Evolutionary conservation across 495 filamentous ascomycete species (phyloP).

Genomic region (Aspergillus cavernicola): DNA sequence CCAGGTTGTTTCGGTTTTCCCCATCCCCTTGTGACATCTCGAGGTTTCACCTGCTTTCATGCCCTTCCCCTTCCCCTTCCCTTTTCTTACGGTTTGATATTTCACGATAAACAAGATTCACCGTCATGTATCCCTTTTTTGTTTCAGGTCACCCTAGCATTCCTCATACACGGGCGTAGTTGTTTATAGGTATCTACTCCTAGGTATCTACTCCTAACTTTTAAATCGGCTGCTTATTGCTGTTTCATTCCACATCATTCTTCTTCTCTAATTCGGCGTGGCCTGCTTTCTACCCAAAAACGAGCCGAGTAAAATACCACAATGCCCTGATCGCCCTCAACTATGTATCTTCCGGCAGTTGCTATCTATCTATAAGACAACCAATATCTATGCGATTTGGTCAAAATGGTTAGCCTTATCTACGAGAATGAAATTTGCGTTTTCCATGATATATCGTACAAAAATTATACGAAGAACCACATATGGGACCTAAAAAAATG

Average conservation of each 20-base stretch:
- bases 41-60: slow-evolving; percentile 17
- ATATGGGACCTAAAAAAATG: too few species aligned
- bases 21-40: slow-evolving; percentile 14
- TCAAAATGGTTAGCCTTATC: too few species aligned
- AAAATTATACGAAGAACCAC: too few species aligned
- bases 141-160: slow-evolving; percentile 29
- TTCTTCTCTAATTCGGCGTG: not conserved
- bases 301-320: not conserved
- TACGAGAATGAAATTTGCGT: too few species aligned
- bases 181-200: slow-evolving; percentile 25
- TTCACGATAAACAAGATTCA: slow-evolving; percentile 56
- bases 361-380: too few species aligned
- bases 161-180: slow-evolving; percentile 47
- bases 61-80: slow-evolving; percentile 10
- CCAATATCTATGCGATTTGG: too few species aligned
- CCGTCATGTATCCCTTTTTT: slow-evolving; percentile 53
- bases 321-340: too few species aligned
- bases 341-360: too few species aligned
- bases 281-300: not conserved
- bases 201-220: slow-evolving; percentile 18
- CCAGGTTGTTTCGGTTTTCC: slow-evolving; percentile 10
- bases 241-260: slow-evolving; percentile 11
- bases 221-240: slow-evolving; percentile 22
- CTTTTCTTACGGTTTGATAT: slow-evolving; percentile 25
- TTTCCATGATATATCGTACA: too few species aligned